These are phyloP conservation scores for Thalassiosira mediterranea DNA, from an alignment of 352 stramenopile genomes.

Conservation along the genomic window DNA sequence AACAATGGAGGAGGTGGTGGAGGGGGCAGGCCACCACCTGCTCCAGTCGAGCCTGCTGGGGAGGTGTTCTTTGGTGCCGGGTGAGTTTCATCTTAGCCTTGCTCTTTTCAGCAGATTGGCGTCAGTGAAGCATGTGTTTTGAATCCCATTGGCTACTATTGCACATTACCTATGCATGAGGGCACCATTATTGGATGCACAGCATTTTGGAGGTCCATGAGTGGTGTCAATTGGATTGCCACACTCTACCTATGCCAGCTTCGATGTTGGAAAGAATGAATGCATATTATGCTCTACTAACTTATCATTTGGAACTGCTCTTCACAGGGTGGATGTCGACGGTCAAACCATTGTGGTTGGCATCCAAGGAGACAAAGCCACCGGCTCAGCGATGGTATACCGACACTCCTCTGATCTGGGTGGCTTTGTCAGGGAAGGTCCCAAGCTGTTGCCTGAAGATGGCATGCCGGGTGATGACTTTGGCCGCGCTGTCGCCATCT, in stretches of 20 bases:
- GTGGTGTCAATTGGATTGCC: not conserved
- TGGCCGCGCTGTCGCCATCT: slow-evolving; percentile 29
- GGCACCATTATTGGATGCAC: not conserved
- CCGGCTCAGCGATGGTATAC: slow-evolving; percentile 25
- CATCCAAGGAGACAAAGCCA: slow-evolving; percentile 29
- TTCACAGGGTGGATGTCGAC: slow-evolving; percentile 34
- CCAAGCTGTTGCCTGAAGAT: slow-evolving; percentile 15
- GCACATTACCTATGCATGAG: slow-evolving; percentile 3
- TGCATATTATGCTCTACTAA: not conserved
- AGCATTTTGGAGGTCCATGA: not conserved
- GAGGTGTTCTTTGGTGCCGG: not conserved
- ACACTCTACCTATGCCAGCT: not conserved
- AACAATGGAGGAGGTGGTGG: slow-evolving; percentile 1
- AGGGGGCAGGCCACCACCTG: not conserved
- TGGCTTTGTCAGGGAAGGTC: slow-evolving; percentile 4
- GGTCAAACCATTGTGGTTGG: slow-evolving; percentile 34
- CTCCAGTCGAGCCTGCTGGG: not conserved
- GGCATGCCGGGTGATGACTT: slow-evolving; percentile 29
- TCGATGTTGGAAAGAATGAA: not conserved
- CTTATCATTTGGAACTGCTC: not conserved
- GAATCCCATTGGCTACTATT: not conserved
- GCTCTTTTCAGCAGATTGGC: not conserved
- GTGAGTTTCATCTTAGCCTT: not conserved
- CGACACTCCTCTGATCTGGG: slow-evolving; percentile 3
- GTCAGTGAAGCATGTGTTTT: not conserved